Percentiles rank a stretch among this genome's conserved stretches.
Conservation (phyloP, 108 stramenopile species). For the Chaetoceros tenuissimus region DNA sequence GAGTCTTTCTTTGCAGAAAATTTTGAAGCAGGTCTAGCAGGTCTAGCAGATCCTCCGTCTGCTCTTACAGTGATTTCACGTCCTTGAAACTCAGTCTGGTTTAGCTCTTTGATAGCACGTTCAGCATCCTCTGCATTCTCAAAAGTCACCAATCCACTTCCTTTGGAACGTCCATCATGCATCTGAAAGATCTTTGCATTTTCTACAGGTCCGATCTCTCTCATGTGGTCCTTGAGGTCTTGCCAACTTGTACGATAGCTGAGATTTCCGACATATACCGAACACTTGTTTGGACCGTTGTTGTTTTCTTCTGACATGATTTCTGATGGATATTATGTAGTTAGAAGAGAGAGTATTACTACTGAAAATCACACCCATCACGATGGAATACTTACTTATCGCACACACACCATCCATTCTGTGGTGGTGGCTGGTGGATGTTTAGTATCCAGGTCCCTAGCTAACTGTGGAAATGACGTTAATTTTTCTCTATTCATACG, state of each 20-base stretch:
- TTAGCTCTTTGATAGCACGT: constrained; percentile 77
- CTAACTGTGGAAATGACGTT: too few species aligned
- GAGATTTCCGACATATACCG: constrained; percentile 8
- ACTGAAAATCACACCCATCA: too few species aligned
- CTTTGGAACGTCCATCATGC: constrained; percentile 75
- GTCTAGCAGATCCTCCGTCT: too few species aligned
- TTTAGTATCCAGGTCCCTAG: too few species aligned
- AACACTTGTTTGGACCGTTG: background rate
- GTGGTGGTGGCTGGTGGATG: too few species aligned
- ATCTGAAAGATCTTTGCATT: constrained; percentile 78
- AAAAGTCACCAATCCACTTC: constrained; percentile 90
- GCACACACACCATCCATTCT: too few species aligned
- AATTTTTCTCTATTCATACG: too few species aligned
- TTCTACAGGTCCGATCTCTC: constrained; percentile 16
- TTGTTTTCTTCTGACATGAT: too few species aligned
- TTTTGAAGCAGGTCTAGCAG: too few species aligned
- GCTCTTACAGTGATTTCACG: constrained; percentile 82
- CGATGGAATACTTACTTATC: too few species aligned
- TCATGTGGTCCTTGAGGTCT: constrained; percentile 45
- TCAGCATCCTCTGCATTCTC: constrained; percentile 80
- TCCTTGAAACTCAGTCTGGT: constrained; percentile 71
- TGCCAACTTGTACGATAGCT: background rate
- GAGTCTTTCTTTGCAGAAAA: background rate
- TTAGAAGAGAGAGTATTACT: too few species aligned
- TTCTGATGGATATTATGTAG: too few species aligned